Base-by-base conservation (phyloP, 306 rosid species). In the Quercus robur region DNA sequence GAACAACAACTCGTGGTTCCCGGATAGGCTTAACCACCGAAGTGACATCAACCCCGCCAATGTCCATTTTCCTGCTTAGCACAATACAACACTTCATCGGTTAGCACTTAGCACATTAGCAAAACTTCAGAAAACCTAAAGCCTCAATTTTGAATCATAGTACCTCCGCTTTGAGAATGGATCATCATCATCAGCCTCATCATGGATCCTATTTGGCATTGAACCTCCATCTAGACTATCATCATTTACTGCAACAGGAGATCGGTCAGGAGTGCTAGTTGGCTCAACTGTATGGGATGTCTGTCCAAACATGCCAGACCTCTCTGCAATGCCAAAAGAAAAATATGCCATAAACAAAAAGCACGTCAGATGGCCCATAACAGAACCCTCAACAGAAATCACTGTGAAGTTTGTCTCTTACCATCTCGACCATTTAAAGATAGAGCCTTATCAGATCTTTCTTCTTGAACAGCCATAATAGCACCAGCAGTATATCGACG, bases 1-100 rank as follows among this genome's bases (percentile, higher is more conserved):
- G 99, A 56, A 95, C 99, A 77, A 95, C 99, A 31, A 93, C 99
- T 55, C 99, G 94, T 31, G 99, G 98, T 83, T 95, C 99, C 75
- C 97, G 86, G 79, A 95, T 95, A 72, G 99, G 98, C 86, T 90
- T 95, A 76, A 95, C 94, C 80, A 91, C 83, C 18, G 98, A 94
- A 81, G 88, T 87, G 68, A 90, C 80, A 70, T 90, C 98, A 62
- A 81, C 77, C 76, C 87, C 85, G 82, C 92, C 94, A 31, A 78
- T 77, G 67, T 95, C 99, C 94, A 89, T 89, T 87, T 84, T 95
- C 91, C 99, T 95, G 92, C 68, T 78, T 75, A 87, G 63, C 23
- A 77, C 58, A 33, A 56, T 66, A 56, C 52, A 26, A 74, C 77
- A 83, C 70, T 44, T 79, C 38, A 79, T 38, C 28, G 19, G 56